These are phyloP conservation scores for Saxispiralis lemnorum DNA, from an alignment of 495 filamentous ascomycete species.

Conservation along the genomic window DNA sequence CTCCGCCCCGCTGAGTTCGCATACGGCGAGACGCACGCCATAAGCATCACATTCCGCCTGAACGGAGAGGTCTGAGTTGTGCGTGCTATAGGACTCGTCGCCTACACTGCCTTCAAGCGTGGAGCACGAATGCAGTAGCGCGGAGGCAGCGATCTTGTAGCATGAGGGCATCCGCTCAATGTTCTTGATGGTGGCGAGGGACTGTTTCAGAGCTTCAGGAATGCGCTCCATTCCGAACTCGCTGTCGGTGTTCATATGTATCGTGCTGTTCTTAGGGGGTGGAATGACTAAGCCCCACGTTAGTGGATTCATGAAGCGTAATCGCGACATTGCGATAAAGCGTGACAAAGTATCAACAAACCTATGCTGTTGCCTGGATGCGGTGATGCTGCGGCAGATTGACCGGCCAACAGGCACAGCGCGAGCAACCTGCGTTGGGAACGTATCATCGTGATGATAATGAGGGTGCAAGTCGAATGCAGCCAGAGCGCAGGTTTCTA, in stretches of 20 bases:
- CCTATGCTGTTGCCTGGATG: no score
- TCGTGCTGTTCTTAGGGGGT: no score
- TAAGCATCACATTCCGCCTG: constrained; percentile 18
- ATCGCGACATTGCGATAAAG: neutral
- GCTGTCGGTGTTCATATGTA: constrained; percentile 1
- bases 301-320: no score
- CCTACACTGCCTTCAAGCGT: neutral
- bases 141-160: constrained; percentile 14
- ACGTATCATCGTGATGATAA: no score
- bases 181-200: constrained; percentile 10
- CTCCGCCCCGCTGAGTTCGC: constrained; percentile 18
- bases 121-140: constrained; percentile 23
- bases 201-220: neutral
- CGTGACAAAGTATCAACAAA: neutral
- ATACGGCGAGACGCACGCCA: constrained; percentile 22
- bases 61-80: constrained; percentile 6
- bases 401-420: neutral
- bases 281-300: no score
- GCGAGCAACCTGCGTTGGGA: no score
- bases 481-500: no score
- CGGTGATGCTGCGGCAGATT: no score
- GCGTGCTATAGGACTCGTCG: neutral
- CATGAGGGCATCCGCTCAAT: constrained; percentile 18
- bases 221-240: constrained; percentile 5
- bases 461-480: no score